These are phyloP conservation scores for Rhododendron mucronatum DNA, from an alignment of 148 eudicot species.

Conservation along the genomic window DNA sequence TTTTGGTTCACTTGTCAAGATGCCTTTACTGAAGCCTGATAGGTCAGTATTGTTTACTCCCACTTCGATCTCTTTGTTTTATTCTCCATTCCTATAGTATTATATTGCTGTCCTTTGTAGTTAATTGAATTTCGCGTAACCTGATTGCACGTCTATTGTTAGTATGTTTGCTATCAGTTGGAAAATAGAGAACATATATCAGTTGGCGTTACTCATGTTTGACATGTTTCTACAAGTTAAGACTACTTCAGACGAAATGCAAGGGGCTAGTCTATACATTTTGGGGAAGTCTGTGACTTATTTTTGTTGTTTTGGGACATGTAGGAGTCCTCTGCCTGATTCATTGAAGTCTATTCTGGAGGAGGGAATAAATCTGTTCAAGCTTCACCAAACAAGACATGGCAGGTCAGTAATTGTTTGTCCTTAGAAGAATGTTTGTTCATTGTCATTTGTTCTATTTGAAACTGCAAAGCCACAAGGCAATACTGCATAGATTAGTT, in stretches of 20 bases:
- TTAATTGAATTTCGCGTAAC: neutral
- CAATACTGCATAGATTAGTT: neutral
- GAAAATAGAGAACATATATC: neutral
- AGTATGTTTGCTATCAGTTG: neutral
- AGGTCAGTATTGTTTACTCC: constrained; percentile 37
- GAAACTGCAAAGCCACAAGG: neutral
- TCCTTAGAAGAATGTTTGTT: neutral
- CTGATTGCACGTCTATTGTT: neutral
- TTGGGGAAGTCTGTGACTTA: neutral
- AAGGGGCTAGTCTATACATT: neutral
- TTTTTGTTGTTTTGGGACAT: constrained; percentile 4
- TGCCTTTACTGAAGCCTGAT: constrained; percentile 74
- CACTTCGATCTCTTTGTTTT: neutral
- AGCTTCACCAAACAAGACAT: constrained; percentile 60
- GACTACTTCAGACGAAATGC: neutral
- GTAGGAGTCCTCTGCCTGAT: constrained; percentile 70
- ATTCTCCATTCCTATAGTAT: neutral
- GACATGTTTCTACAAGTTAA: neutral
- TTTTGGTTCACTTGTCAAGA: constrained; percentile 87
- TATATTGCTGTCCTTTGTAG: neutral
- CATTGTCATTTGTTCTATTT: neutral
- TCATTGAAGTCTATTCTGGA: constrained; percentile 59
- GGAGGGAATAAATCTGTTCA: constrained; percentile 78
- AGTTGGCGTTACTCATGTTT: no score
- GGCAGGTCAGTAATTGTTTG: constrained; percentile 53